Evolutionary conservation across 129 eudicot species (phyloP), one percentile per base, ranked within the genome.

Genomic region (Artemisia annua): DNA sequence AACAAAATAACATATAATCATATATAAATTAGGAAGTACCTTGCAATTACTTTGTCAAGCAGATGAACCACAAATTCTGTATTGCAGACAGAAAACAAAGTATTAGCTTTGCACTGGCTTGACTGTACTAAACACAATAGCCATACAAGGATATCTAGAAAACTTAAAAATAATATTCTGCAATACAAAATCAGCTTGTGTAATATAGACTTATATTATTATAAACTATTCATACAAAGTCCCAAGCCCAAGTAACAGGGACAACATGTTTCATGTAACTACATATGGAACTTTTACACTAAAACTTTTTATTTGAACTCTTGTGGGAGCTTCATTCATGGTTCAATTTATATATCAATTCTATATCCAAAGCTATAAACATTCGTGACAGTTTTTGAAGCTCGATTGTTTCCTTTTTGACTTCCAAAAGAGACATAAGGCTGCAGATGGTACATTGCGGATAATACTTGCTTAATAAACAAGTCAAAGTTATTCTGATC

Each of bases 11-110:
- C n/a, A n/a, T n/a, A n/a, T n/a, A n/a, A n/a, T n/a, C n/a, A n/a
- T n/a, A n/a, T n/a, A n/a, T n/a, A n/a, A 61, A 14, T 16, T 50
- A 46, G 24, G 67, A 10, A 17, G 30, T 79, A 88, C 91, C 96
- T 88, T 77, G 96, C 96, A 63, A 88, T 75, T 48, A 74, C 57
- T 82, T 88, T 88, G 87, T 88, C 96, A 61, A 88, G 87, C 60
- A 88, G 26, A 79, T 88, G 91, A 71, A 82, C 91, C 77, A 86
- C 91, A 67, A 83, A 88, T 86, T 72, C 96, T 88, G 91, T 86
- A 79, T 58, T 28, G 43, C 79, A 30, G 70, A 83, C 43, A 17
- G 19, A 49, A 68, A 39, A 64, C 11, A 28, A 52, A 26, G 6
- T 43, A 71, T 76, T 49, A 69, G 80, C 17, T 69, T 56, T 46